phyloP scores from a whole-genome alignment of 129 eudicot genomes.

The Logfia minima region DNA sequence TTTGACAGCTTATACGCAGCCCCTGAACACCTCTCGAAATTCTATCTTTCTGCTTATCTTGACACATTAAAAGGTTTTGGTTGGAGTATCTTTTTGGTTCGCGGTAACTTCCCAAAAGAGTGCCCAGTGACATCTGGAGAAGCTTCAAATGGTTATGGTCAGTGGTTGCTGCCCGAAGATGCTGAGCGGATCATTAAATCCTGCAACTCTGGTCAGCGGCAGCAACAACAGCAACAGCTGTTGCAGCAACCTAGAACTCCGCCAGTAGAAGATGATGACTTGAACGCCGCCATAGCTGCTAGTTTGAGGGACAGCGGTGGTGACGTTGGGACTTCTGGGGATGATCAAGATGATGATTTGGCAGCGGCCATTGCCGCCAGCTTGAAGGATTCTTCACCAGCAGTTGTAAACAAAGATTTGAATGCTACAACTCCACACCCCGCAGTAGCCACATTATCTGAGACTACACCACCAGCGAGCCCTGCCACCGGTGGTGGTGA shows the following conservation, averaged over 20 bases:
- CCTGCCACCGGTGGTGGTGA: conserved; percentile 4
- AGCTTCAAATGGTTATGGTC: conserved; percentile 82
- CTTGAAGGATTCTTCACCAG: conserved; percentile 35
- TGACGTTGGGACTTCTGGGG: conserved; percentile 33
- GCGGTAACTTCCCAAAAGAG: conserved; percentile 90
- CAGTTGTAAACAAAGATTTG: conserved; percentile 15
- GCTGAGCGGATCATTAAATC: conserved; percentile 77
- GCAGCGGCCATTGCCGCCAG: conserved; percentile 46
- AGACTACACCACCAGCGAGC: conserved; percentile 13
- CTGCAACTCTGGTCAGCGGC: conserved; percentile 48
- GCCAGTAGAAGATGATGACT: conserved; percentile 60
- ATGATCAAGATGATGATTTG: conserved; percentile 38
- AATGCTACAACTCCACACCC: conserved; percentile 9
- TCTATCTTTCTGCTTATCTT: conserved; percentile 92
- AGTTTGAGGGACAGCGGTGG: conserved; percentile 70
- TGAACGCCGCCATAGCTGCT: conserved; percentile 91
- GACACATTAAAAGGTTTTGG: conserved; percentile 86
- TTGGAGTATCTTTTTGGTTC: conserved; percentile 91
- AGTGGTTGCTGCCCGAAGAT: conserved; percentile 86
- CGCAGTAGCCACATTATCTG: conserved; percentile 1
- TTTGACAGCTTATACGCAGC: conserved; percentile 91
- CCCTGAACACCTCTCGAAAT: conserved; percentile 90
- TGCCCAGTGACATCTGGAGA: conserved; percentile 80
- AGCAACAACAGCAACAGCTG: conserved; percentile 37
- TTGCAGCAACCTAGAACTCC: conserved; percentile 31